These are phyloP conservation scores for Dryas drummondii DNA, from an alignment of 306 rosid genomes.

Conservation along the genomic window DNA sequence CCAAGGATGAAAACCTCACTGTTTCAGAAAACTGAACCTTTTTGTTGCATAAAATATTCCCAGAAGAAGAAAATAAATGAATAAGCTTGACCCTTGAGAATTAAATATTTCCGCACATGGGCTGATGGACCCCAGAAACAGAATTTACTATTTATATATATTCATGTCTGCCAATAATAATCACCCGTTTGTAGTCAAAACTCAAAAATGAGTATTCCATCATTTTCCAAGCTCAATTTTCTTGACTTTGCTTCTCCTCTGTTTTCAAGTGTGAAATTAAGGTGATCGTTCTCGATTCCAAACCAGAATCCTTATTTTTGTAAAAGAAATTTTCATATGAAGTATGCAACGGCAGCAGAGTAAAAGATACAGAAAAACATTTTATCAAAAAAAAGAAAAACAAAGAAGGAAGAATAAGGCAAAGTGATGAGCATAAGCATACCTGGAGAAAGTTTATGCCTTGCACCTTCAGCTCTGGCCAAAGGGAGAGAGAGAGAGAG, in stretches of 20 bases:
- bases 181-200: background rate
- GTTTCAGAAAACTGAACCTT: background rate
- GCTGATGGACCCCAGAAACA: background rate
- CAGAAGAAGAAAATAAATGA: too few species aligned
- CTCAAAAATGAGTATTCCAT: background rate
- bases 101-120: background rate
- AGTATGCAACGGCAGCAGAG: background rate
- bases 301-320: too few species aligned
- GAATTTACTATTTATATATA: background rate
- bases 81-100: background rate
- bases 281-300: too few species aligned
- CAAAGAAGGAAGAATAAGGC: too few species aligned
- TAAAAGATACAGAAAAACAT: background rate
- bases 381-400: background rate
- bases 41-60: background rate
- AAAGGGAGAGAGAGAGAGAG: background rate
- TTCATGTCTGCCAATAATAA: background rate
- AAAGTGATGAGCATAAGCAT: too few species aligned
- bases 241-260: background rate
- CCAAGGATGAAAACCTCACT: too few species aligned
- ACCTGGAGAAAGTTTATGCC: background rate
- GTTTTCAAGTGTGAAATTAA: too few species aligned
- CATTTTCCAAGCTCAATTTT: conserved; percentile 4
- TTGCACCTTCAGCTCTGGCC: background rate
- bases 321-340: background rate